A percentile compares a stretch with the other conserved stretches of the same genome.
Evolutionary conservation across 768 basidiomycete species (phyloP).

Genomic region (Boletus pseudo-olivaceus): DNA sequence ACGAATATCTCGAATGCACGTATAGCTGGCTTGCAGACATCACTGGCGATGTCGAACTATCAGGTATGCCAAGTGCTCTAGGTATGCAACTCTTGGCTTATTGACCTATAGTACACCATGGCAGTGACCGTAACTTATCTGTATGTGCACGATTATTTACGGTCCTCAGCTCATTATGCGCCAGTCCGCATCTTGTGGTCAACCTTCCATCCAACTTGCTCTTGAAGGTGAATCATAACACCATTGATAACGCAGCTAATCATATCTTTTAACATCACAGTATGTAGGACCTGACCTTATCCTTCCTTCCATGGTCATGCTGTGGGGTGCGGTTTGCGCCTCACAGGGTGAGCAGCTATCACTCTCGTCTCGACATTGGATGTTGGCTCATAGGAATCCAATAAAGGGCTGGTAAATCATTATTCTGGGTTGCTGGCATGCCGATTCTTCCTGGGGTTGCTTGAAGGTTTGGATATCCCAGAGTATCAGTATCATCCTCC

Average conservation of each 20-base stretch:
- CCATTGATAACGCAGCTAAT: neutral
- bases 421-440: slow-evolving; percentile 53
- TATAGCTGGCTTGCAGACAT: slow-evolving; percentile 55
- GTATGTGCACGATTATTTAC: slow-evolving; percentile 9
- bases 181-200: slow-evolving; percentile 48
- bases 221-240: slow-evolving; percentile 38
- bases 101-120: slow-evolving; percentile 29
- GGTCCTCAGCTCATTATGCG: neutral
- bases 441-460: slow-evolving; percentile 48
- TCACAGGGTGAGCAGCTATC: slow-evolving; percentile 45
- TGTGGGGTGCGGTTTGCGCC: slow-evolving; percentile 63
- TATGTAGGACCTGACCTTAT: slow-evolving; percentile 50
- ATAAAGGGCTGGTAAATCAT: slow-evolving; percentile 41
- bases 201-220: slow-evolving; percentile 61
- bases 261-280: slow-evolving; percentile 13
- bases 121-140: slow-evolving; percentile 30
- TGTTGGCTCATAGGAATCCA: neutral
- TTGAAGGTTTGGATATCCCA: slow-evolving; percentile 47
- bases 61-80: slow-evolving; percentile 13
- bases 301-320: slow-evolving; percentile 56
- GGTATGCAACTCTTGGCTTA: neutral
- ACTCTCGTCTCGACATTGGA: neutral
- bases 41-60: slow-evolving; percentile 36
- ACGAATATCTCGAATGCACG: slow-evolving; percentile 57
- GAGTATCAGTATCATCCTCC: neutral